These are phyloP conservation scores for Castanea crenata DNA, from an alignment of 306 rosid genomes.

Conservation along the genomic window DNA sequence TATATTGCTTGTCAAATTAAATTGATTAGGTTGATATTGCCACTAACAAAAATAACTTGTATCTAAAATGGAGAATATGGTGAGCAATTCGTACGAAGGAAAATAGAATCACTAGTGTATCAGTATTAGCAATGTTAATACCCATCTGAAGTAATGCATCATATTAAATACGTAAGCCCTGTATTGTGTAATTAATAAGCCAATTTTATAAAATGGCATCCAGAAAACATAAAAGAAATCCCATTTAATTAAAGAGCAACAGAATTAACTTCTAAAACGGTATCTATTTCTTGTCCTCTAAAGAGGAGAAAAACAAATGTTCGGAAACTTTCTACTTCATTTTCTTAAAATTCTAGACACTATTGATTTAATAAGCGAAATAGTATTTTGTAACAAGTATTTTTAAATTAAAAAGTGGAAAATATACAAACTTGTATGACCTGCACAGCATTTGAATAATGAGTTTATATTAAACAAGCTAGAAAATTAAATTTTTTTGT, in stretches of 20 bases:
- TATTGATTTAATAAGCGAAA: background rate
- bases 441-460: background rate
- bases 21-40: background rate
- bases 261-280: too few relatives aligned
- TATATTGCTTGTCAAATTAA: background rate
- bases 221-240: background rate
- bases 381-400: background rate
- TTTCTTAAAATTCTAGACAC: too few relatives aligned
- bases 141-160: background rate
- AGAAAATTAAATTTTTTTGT: background rate
- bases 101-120: too few relatives aligned
- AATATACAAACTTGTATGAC: background rate
- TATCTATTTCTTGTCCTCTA: too few relatives aligned
- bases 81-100: too few relatives aligned
- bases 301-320: too few relatives aligned
- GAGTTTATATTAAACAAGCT: background rate
- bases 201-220: background rate
- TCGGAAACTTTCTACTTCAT: too few relatives aligned
- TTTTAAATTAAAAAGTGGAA: background rate
- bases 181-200: background rate
- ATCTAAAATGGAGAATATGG: background rate
- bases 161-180: background rate
- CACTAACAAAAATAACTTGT: background rate
- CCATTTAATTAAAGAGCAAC: background rate
- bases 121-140: background rate